A percentile compares a stretch with the other conserved stretches of the same genome.
These are phyloP conservation scores for Tuber borchii DNA, from an alignment of 495 filamentous ascomycete genomes.

Conservation along the genomic window DNA sequence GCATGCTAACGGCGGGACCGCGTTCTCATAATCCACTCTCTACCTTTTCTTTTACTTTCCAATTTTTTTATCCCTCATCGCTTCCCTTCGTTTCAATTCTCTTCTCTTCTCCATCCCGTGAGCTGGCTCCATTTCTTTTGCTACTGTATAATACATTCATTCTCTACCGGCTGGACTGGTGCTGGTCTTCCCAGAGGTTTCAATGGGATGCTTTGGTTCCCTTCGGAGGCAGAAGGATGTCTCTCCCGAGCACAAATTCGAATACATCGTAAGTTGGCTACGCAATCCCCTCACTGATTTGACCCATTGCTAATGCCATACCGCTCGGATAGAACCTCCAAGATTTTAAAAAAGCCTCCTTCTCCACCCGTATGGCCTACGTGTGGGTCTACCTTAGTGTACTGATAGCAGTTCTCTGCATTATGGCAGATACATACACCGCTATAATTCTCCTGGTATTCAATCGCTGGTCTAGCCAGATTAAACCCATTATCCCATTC, in stretches of 20 bases:
- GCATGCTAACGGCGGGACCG: background rate
- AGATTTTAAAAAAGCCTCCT: slow-evolving; percentile 79
- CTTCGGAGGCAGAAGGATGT: slow-evolving; percentile 60
- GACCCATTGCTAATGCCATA: slow-evolving; percentile 17
- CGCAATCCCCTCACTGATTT: background rate
- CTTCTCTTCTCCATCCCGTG: background rate
- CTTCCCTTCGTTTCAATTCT: background rate
- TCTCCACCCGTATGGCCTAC: slow-evolving; percentile 72
- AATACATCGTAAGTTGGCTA: slow-evolving; percentile 67
- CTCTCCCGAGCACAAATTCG: slow-evolving; percentile 81
- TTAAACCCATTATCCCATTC: slow-evolving; percentile 63
- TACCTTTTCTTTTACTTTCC: background rate
- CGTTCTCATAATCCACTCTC: background rate
- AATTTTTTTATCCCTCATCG: background rate
- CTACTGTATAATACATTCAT: background rate
- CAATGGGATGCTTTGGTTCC: slow-evolving; percentile 69
- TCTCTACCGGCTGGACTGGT: background rate
- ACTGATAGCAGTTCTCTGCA: slow-evolving; percentile 72
- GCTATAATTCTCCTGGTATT: slow-evolving; percentile 84
- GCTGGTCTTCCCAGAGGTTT: background rate
- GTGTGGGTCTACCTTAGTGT: slow-evolving; percentile 73
- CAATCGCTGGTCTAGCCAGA: slow-evolving; percentile 55
- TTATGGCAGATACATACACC: slow-evolving; percentile 85
- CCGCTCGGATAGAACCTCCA: slow-evolving; percentile 61
- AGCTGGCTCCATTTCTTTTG: background rate